phyloP scores from a whole-genome alignment of 495 filamentous ascomycete genomes.

The Aspergillus panamensis region DNA sequence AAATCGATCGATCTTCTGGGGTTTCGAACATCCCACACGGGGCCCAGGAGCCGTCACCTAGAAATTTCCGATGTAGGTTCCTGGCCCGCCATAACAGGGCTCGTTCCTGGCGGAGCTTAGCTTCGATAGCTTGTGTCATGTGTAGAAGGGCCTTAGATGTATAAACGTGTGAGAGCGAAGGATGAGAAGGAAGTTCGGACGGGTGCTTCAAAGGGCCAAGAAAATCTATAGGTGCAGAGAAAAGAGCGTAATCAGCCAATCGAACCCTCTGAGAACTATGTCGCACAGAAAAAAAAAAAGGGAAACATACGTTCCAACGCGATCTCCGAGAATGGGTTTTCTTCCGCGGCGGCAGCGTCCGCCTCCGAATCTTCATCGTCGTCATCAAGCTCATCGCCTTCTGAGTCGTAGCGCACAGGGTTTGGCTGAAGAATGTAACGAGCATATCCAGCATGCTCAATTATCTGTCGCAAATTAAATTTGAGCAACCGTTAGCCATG shows the following conservation, averaged over 20 bases:
- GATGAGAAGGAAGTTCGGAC: constrained; percentile 79
- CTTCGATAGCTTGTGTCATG: constrained; percentile 63
- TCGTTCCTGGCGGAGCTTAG: constrained; percentile 74
- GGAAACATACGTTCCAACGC: constrained; percentile 70
- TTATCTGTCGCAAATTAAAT: constrained; percentile 49
- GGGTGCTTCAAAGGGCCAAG: constrained; percentile 83
- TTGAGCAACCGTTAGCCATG: constrained; percentile 2
- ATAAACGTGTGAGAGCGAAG: constrained; percentile 78
- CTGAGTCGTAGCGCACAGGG: constrained; percentile 69
- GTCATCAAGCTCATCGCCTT: constrained; percentile 74
- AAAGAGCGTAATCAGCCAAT: constrained; percentile 13
- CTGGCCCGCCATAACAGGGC: constrained; percentile 71
- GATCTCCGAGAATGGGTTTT: constrained; percentile 79
- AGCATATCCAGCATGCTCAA: constrained; percentile 80
- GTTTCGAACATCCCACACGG: constrained; percentile 57
- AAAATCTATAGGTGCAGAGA: constrained; percentile 55
- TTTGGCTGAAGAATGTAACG: constrained; percentile 81
- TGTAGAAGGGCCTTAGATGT: constrained; percentile 75
- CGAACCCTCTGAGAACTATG: background rate
- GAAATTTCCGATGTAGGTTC: constrained; percentile 68
- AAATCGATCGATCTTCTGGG: constrained; percentile 38
- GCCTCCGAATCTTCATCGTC: constrained; percentile 77
- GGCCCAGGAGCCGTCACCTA: constrained; percentile 78
- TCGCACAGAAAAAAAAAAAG: constrained; percentile 1
- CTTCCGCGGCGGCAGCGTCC: constrained; percentile 65